These are phyloP conservation scores for Bruguiera gymnorhiza DNA, from an alignment of 345 rosid genomes.

Conservation along the genomic window DNA sequence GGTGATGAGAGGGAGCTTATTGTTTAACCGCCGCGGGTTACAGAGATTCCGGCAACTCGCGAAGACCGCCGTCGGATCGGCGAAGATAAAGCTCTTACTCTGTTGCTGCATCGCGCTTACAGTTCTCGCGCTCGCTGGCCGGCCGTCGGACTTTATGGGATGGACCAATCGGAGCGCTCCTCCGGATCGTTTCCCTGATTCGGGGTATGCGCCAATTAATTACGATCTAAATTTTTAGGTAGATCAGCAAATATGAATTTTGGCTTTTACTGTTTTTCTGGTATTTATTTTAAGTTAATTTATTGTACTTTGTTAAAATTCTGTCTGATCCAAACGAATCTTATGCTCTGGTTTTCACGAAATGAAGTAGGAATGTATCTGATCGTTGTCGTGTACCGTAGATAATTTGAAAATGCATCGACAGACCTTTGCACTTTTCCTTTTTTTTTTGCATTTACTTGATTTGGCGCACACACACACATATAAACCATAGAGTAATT, in stretches of 20 bases:
- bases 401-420: too few species aligned
- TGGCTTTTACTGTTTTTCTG: background rate
- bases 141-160: conserved; percentile 37
- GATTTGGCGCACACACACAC: too few species aligned
- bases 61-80: conserved; percentile 36
- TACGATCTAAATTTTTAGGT: too few species aligned
- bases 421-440: too few species aligned
- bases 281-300: too few species aligned
- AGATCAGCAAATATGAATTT: background rate
- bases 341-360: too few species aligned
- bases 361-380: too few species aligned
- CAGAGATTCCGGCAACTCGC: conserved; percentile 59
- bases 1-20: conserved; percentile 63
- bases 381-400: too few species aligned
- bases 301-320: too few species aligned
- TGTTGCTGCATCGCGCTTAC: conserved; percentile 45
- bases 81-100: conserved; percentile 64
- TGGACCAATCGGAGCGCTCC: conserved; percentile 35
- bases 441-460: too few species aligned
- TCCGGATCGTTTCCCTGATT: conserved; percentile 36
- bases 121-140: conserved; percentile 40
- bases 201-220: conserved; percentile 42
- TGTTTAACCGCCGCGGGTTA: conserved; percentile 58
- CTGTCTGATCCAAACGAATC: too few species aligned
- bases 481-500: too few species aligned